Percentiles rank a stretch among this genome's conserved stretches.
These are phyloP conservation scores for Suhomyces coccinellae DNA, from an alignment of 1,139 yeast species.

Conservation along the genomic window DNA sequence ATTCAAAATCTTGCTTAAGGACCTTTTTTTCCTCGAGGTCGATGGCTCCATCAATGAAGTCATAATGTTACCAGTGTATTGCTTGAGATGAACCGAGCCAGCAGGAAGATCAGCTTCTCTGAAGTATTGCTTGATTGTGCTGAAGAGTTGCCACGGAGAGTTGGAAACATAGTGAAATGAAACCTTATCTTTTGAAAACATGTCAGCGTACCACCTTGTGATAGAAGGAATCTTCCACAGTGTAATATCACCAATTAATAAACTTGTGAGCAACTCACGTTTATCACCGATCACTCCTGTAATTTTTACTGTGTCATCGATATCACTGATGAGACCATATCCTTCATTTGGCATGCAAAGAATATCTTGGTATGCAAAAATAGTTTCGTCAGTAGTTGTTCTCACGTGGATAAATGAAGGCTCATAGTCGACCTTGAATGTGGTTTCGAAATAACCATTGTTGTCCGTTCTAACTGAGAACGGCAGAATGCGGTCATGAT, in stretches of 20 bases:
- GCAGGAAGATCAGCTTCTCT: conserved; percentile 58
- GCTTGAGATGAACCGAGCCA: conserved; percentile 83
- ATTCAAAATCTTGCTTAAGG: conserved; percentile 60
- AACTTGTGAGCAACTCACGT: conserved; percentile 74
- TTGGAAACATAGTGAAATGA: conserved; percentile 90
- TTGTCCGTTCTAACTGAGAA: conserved; percentile 49
- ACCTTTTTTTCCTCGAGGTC: conserved; percentile 70
- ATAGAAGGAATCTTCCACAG: conserved; percentile 75
- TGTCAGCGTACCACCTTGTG: conserved; percentile 61
- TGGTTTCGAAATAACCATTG: conserved; percentile 58
- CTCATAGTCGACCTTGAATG: conserved; percentile 50
- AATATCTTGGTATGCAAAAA: conserved; percentile 48
- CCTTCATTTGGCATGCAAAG: conserved; percentile 50
- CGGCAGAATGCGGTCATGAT: conserved; percentile 25
- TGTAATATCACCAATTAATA: conserved; percentile 63
- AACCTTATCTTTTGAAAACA: conserved; percentile 37
- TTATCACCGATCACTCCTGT: conserved; percentile 92
- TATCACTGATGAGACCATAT: conserved; percentile 80
- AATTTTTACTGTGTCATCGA: conserved; percentile 88
- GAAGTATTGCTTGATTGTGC: conserved; percentile 63
- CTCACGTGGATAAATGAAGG: conserved; percentile 53
- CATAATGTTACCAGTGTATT: conserved; percentile 77
- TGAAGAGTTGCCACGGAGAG: conserved; percentile 88
- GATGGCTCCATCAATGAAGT: conserved; percentile 86
- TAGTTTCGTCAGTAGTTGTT: conserved; percentile 44